Base-by-base conservation (phyloP, 2,329 filamentous ascomycete species). In the Scedosporium boydii region DNA sequence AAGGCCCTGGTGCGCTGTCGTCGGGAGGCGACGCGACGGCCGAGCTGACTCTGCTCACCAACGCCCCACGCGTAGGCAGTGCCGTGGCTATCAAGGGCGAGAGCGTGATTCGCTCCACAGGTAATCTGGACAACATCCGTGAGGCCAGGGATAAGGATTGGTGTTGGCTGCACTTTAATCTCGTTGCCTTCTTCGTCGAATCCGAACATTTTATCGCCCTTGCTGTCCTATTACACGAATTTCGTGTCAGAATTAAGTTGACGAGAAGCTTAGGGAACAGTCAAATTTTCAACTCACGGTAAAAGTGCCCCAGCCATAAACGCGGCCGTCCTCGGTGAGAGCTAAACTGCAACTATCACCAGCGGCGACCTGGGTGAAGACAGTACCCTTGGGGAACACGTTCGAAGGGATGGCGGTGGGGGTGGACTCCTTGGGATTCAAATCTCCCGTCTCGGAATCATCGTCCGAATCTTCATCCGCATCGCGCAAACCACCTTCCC, bases 221-320 rank as follows among this genome's bases (percentile, higher is more conserved):
- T 84, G 67, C 76, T 77, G 48, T 77, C 86, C 80, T 68, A 21
- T 5, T 10, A 60, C 9, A 14, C 12, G n/a, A 3, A 23, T 46
- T 48, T 18, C 18, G 6, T n/a, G 41, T 48, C 6, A 48, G 41
- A 26, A n/a, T 27, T 23, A 26, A 46, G 58, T 34, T 6, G 16
- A 16, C 6, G 29, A 34, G 55, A 38, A 29, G 16, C 14, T 18
- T 38, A 12, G 26, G 16, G 18, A 34, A 16, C 3, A 21, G 41
- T 3, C 4, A 59, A 38, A 2, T 46, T 9, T 9, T 41, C 12
- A 23, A 60, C 63, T 55, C 53, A 64, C 63, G 67, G 89, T 80
- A 78, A 95, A 95, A 12, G 89, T 91, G 46, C 90, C 90, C 89
- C 90, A 95, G 64, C 90, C 90, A 69, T 91, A 95, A 34, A 95